phyloP scores from a whole-genome alignment of 2,329 filamentous ascomycete species.

The Hypoxylon sp. region DNA sequence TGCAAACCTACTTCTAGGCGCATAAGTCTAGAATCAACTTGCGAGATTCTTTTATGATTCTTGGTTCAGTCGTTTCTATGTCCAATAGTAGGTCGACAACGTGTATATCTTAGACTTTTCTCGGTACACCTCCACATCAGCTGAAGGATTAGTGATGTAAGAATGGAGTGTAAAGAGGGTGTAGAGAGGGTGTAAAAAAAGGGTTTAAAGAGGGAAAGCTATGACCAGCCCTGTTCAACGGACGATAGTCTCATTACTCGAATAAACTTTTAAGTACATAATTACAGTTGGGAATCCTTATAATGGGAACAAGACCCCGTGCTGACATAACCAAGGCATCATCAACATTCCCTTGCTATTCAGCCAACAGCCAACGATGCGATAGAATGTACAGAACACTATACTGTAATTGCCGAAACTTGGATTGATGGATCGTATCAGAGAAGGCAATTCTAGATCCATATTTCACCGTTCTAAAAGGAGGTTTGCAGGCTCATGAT shows the following conservation, averaged over 20 bases:
- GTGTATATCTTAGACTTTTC: background rate
- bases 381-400: slow-evolving; percentile 2
- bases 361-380: background rate
- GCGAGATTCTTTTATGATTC: background rate
- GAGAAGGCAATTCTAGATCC: background rate
- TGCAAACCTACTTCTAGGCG: slow-evolving; percentile 1
- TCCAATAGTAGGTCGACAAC: background rate
- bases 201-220: background rate
- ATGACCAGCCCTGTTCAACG: background rate
- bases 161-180: background rate
- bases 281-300: background rate
- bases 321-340: slow-evolving; percentile 34
- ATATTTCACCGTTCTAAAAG: background rate
- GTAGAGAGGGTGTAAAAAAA: background rate
- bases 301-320: slow-evolving; percentile 6
- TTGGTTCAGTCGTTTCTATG: background rate
- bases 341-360: slow-evolving; percentile 15
- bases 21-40: background rate
- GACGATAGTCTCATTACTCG: background rate
- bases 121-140: background rate
- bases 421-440: background rate
- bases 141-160: background rate
- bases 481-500: slow-evolving; percentile 31
- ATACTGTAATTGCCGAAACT: background rate
- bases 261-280: slow-evolving; percentile 21